These are phyloP conservation scores for Chaetomium fimeti DNA, from an alignment of 495 filamentous ascomycete genomes.

Conservation along the genomic window DNA sequence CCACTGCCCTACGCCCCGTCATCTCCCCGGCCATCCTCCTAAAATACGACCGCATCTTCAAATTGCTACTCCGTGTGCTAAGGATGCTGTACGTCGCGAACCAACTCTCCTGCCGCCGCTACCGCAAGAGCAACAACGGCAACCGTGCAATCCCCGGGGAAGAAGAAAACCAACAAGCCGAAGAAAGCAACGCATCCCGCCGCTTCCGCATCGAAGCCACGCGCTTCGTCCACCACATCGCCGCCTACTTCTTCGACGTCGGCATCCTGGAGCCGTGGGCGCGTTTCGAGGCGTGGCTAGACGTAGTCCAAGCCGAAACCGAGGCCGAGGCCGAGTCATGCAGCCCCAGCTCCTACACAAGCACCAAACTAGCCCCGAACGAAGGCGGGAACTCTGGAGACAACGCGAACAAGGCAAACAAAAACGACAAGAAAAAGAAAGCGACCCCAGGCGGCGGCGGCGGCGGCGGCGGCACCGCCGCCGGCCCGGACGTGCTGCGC, in stretches of 20 bases:
- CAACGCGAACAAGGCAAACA: too few species aligned
- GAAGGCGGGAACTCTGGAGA: too few species aligned
- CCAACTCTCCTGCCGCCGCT: slow-evolving; percentile 30
- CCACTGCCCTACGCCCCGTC: slow-evolving; percentile 66
- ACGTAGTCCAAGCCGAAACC: slow-evolving; percentile 55
- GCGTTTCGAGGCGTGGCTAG: slow-evolving; percentile 63
- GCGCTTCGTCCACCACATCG: slow-evolving; percentile 68
- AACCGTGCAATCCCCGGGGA: neutral
- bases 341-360: too few species aligned
- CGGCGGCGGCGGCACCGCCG: slow-evolving; percentile 14
- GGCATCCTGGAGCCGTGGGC: slow-evolving; percentile 71
- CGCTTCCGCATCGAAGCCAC: slow-evolving; percentile 73
- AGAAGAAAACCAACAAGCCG: slow-evolving; percentile 21
- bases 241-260: slow-evolving; percentile 72
- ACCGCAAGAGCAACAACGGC: too few species aligned
- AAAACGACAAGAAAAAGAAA: neutral
- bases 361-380: too few species aligned
- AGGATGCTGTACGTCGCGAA: slow-evolving; percentile 79
- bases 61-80: slow-evolving; percentile 68
- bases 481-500: slow-evolving; percentile 61
- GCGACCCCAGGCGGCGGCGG: slow-evolving; percentile 14
- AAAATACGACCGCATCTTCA: slow-evolving; percentile 84
- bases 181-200: slow-evolving; percentile 46
- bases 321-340: slow-evolving; percentile 32
- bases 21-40: slow-evolving; percentile 65